Evolutionary conservation across 139 green algal genomes (phyloP), one percentile per base, ranked within the genome.

Genomic region (Micromonas commoda): DNA sequence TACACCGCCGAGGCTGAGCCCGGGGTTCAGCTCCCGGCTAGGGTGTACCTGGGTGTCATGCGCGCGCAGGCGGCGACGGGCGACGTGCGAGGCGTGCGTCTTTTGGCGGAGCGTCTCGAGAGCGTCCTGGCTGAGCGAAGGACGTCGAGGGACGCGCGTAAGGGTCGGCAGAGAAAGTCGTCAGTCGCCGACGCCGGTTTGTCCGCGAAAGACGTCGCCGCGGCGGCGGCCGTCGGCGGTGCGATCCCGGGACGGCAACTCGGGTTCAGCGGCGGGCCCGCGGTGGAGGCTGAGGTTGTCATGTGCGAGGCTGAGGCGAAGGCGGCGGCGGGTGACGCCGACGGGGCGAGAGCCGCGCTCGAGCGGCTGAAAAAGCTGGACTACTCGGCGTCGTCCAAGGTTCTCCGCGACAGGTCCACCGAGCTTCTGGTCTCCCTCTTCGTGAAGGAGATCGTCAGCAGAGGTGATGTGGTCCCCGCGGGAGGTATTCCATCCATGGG

Each of bases 281-380:
- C 29, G 34, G 31, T 75, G 21, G 5, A n/a, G 16, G 34, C 68
- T 20, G 68, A 75, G 37, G 24, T 29, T 33, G 68, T 33, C 21
- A 39, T 75, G 37, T 75, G 29, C 37, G 37, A 75, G 53, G 37
- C 68, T 9, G 68, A 75, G 68, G 68, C 68, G 35, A 61, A 29
- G 34, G 68, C 68, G 16, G 68, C 68, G 35, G 68, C 68, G 2
- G 38, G 38, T 24, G 37, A 75, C 37, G 68, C 53, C 34, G 68
- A 60, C 35, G 68, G 68, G 0, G 68, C 68, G 35, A 23, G 68
- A 26, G 68, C 37, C 6, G 68, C 68, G n/a, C 52, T 75, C 19
- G 52, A 61, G n/a, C 35, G 68, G 34, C 34, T 61, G 19, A 38
- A 75, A 31, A 61, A 60, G 20, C 6, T 5, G 2, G 33, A 32